Conservation (phyloP, 2,329 filamentous ascomycete genomes). For the Nemania sp. region DNA sequence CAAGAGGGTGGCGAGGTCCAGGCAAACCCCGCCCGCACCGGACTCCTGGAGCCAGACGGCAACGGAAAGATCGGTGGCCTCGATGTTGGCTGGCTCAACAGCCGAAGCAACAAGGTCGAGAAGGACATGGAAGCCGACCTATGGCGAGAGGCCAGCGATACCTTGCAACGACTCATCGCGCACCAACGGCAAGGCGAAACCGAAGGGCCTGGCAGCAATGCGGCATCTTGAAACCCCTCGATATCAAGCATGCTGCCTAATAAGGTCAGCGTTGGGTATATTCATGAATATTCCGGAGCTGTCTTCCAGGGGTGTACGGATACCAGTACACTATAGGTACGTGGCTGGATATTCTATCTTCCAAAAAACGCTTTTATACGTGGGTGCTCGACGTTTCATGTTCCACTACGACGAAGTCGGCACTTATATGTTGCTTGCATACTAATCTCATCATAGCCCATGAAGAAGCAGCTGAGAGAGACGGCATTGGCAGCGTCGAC, state of each 20-base stretch:
- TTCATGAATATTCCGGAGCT: not conserved
- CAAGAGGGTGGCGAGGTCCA: conserved; percentile 36
- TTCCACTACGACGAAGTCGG: too few relatives aligned
- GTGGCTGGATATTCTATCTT: not conserved
- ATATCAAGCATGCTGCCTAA: not conserved
- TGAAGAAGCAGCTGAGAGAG: too few relatives aligned
- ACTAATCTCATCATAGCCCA: too few relatives aligned
- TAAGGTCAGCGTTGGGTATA: not conserved
- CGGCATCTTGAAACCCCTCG: not conserved
- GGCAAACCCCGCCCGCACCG: conserved; percentile 34
- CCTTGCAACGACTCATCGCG: conserved; percentile 28
- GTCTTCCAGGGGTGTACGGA: not conserved
- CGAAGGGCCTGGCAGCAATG: not conserved
- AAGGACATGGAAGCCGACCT: conserved; percentile 83
- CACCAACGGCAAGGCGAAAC: conserved; percentile 8
- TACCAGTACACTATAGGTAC: not conserved
- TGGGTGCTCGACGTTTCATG: not conserved
- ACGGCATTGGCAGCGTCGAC: too few relatives aligned
- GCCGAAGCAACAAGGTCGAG: conserved; percentile 78
- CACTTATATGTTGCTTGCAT: too few relatives aligned
- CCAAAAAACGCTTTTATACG: not conserved
- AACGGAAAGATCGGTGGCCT: conserved; percentile 63
- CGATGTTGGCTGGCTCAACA: conserved; percentile 90
- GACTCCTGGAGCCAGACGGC: conserved; percentile 58
- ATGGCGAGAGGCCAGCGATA: conserved; percentile 53